Evolutionary conservation across 768 basidiomycete species (phyloP).

Genomic region (Favolaschia claudopus): DNA sequence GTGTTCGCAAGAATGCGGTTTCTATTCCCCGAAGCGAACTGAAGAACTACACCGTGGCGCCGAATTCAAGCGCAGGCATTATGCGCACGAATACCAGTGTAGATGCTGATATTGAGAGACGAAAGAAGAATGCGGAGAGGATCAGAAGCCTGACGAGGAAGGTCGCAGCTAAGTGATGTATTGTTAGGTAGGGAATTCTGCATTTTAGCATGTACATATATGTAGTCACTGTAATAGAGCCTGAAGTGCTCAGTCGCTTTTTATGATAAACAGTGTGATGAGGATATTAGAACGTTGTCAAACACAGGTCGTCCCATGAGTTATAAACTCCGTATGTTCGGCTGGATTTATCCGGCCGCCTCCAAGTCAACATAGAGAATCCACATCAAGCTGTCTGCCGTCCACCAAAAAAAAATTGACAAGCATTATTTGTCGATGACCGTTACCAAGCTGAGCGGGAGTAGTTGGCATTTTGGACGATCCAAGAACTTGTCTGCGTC

Average conservation of each 20-base stretch:
- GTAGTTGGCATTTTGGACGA: not conserved
- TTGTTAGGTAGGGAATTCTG: not conserved
- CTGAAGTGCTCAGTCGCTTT: no score
- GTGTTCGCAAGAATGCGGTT: constrained; percentile 81
- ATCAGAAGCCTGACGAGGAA: constrained; percentile 68
- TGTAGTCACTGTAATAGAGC: not conserved
- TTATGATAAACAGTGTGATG: no score
- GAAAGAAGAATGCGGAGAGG: constrained; percentile 78
- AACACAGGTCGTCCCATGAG: no score
- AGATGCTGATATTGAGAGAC: constrained; percentile 75
- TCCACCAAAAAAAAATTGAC: no score
- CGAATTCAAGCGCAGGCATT: constrained; percentile 62
- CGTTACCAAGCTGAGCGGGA: constrained; percentile 5
- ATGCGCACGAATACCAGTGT: constrained; percentile 63
- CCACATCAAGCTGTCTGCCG: no score
- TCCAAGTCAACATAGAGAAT: no score
- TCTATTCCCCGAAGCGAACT: constrained; percentile 81
- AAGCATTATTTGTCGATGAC: no score
- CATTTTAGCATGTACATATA: not conserved
- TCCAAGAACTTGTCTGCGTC: not conserved
- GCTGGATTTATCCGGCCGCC: no score
- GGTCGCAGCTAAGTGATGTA: constrained; percentile 36
- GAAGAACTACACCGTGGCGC: constrained; percentile 83
- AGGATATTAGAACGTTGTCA: no score
- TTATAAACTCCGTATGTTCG: no score